Evolutionary conservation across 306 rosid species (phyloP).

Genomic region (Potentilla sterilis): DNA sequence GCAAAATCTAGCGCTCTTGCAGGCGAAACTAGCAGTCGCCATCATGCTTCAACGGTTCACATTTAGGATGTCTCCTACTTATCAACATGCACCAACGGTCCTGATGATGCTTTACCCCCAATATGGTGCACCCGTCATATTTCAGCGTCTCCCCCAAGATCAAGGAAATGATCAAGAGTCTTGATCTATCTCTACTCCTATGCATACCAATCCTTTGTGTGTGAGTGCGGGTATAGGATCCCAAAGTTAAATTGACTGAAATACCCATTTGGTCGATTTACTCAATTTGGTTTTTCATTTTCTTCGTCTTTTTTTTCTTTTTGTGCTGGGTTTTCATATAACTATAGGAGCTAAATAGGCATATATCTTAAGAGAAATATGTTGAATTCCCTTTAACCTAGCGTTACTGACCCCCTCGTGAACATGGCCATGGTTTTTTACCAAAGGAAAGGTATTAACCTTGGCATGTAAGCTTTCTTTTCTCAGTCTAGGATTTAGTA

Average conservation of each 20-base stretch:
- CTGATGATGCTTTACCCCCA: conserved; percentile 94
- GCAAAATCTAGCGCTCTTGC: conserved; percentile 79
- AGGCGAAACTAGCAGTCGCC: conserved; percentile 66
- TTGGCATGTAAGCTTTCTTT: conserved; percentile 40
- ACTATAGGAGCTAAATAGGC: conserved; percentile 10
- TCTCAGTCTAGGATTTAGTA: conserved; percentile 43
- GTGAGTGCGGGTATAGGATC: conserved; percentile 20
- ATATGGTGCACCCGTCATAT: conserved; percentile 81
- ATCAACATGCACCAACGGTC: conserved; percentile 95
- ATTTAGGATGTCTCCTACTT: conserved; percentile 76
- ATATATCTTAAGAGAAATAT: conserved; percentile 8
- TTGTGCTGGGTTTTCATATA: conserved; percentile 14
- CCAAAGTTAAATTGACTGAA: conserved; percentile 29
- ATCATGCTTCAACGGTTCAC: conserved; percentile 83
- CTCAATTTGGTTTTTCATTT: neutral
- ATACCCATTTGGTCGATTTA: conserved; percentile 28
- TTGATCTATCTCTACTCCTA: conserved; percentile 16
- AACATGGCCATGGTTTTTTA: conserved; percentile 20
- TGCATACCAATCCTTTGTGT: conserved; percentile 3
- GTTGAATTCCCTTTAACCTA: conserved; percentile 9
- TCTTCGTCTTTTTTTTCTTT: neutral
- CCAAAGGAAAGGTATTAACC: conserved; percentile 22
- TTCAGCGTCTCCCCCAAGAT: conserved; percentile 35
- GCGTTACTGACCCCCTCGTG: conserved; percentile 6
- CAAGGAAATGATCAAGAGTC: conserved; percentile 24